phyloP scores from a whole-genome alignment of 208 protist genomes.

The Herpetomonas samuelpessoai region DNA sequence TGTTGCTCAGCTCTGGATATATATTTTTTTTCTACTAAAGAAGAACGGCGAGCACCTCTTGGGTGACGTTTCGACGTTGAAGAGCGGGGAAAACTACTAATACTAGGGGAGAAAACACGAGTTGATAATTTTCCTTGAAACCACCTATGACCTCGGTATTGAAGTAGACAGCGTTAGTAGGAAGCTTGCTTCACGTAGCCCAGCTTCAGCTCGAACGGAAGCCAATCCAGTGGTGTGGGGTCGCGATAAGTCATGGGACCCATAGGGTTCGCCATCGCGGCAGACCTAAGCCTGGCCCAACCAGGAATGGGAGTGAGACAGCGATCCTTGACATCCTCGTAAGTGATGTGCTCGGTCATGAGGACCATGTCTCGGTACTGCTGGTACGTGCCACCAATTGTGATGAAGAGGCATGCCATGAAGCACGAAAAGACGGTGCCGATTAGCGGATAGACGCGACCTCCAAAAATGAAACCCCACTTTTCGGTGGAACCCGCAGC shows the following conservation, averaged over 20 bases:
- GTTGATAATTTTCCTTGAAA: neutral
- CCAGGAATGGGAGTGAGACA: slow-evolving; percentile 88
- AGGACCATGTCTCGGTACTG: slow-evolving; percentile 87
- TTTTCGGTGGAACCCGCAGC: slow-evolving; percentile 86
- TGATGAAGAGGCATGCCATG: slow-evolving; percentile 30
- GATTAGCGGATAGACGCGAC: slow-evolving; percentile 60
- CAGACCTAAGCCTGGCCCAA: slow-evolving; percentile 64
- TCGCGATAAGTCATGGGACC: slow-evolving; percentile 79
- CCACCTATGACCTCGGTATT: no score
- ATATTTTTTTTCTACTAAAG: slow-evolving; percentile 1
- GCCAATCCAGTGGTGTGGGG: slow-evolving; percentile 86
- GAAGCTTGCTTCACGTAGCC: slow-evolving; percentile 89
- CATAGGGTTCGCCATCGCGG: slow-evolving; percentile 56
- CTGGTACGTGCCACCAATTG: slow-evolving; percentile 60
- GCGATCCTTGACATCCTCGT: slow-evolving; percentile 87
- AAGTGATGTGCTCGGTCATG: slow-evolving; percentile 81
- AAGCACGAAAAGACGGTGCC: slow-evolving; percentile 33
- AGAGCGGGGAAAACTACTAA: slow-evolving; percentile 11
- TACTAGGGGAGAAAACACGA: slow-evolving; percentile 16
- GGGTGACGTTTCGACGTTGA: no score
- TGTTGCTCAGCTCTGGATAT: no score
- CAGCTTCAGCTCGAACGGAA: slow-evolving; percentile 89
- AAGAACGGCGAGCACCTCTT: neutral
- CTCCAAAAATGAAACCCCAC: slow-evolving; percentile 81
- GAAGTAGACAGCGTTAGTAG: no score